phyloP scores from a whole-genome alignment of 495 filamentous ascomycete species.

The Pseudevernia furfuracea region DNA sequence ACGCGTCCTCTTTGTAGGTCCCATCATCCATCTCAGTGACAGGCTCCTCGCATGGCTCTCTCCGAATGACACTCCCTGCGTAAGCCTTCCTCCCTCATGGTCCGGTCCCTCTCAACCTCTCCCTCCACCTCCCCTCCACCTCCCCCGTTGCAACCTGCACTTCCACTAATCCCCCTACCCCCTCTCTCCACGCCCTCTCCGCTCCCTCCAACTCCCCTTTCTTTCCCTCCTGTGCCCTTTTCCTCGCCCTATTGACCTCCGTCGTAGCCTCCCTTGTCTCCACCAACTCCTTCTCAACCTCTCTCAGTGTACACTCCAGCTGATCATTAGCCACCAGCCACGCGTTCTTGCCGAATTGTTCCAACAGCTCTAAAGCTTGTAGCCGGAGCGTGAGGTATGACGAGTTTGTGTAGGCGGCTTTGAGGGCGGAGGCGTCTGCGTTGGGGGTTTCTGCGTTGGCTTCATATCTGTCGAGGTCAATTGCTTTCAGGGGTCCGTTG shows the following conservation, averaged over 20 bases:
- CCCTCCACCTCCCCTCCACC: conserved; percentile 53
- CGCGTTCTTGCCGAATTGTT: conserved; percentile 20
- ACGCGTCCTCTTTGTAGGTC: background rate
- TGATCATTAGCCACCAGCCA: conserved; percentile 83
- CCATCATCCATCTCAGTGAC: background rate
- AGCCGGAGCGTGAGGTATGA: conserved; percentile 15
- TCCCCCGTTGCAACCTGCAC: conserved; percentile 60
- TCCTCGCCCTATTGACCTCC: conserved; percentile 60
- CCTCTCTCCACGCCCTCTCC: conserved; percentile 66
- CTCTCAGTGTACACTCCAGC: conserved; percentile 61
- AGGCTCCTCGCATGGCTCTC: background rate
- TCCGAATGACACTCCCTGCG: background rate
- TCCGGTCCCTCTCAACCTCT: conserved; percentile 40
- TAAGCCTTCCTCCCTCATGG: background rate
- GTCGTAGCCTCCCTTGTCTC: conserved; percentile 57
- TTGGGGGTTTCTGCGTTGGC: conserved; percentile 36
- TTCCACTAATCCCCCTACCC: conserved; percentile 63
- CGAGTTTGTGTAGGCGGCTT: conserved; percentile 3
- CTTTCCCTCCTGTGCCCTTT: conserved; percentile 48
- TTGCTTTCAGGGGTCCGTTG: conserved; percentile 49
- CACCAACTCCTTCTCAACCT: conserved; percentile 71
- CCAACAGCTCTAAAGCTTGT: conserved; percentile 19
- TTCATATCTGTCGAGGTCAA: conserved; percentile 82
- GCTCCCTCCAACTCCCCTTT: conserved; percentile 59
- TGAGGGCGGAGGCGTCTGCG: conserved; percentile 19